A percentile compares a stretch with the other conserved stretches of the same genome.
These are phyloP conservation scores for Kingdonia uniflora DNA, from an alignment of 164 flowering plant genomes.

Conservation along the genomic window DNA sequence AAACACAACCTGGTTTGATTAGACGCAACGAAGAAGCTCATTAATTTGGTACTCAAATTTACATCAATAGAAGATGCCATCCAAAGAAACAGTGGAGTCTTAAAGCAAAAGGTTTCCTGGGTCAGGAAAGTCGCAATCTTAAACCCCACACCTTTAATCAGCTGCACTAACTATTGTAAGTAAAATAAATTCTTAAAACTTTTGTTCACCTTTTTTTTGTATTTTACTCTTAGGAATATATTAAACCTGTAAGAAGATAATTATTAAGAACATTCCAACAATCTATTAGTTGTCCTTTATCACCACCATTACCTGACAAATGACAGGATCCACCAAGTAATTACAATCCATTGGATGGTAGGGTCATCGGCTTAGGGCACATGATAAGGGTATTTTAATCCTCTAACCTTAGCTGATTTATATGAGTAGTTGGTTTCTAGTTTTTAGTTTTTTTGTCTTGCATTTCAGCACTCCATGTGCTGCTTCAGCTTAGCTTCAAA, in stretches of 20 bases:
- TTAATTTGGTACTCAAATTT: constrained; percentile 52
- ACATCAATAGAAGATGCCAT: constrained; percentile 70
- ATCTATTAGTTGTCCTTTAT: background rate
- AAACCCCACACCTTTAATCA: background rate
- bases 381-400: no score
- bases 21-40: constrained; percentile 22
- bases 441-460: no score
- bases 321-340: constrained; percentile 1
- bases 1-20: constrained; percentile 76
- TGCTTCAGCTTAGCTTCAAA: no score
- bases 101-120: constrained; percentile 53
- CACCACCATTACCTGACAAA: constrained; percentile 1
- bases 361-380: no score
- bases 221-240: no score
- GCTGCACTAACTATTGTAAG: no score
- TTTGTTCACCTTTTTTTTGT: no score
- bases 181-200: no score
- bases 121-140: constrained; percentile 14
- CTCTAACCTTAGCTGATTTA: background rate
- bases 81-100: constrained; percentile 55
- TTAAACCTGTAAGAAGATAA: no score
- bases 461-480: no score
- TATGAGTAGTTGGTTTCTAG: constrained; percentile 8
- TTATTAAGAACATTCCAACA: no score
- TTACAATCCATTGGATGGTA: background rate